A percentile compares a stretch with the other conserved stretches of the same genome.
phyloP scores from a whole-genome alignment of 495 filamentous ascomycete species.

The Usnea hakonensis region DNA sequence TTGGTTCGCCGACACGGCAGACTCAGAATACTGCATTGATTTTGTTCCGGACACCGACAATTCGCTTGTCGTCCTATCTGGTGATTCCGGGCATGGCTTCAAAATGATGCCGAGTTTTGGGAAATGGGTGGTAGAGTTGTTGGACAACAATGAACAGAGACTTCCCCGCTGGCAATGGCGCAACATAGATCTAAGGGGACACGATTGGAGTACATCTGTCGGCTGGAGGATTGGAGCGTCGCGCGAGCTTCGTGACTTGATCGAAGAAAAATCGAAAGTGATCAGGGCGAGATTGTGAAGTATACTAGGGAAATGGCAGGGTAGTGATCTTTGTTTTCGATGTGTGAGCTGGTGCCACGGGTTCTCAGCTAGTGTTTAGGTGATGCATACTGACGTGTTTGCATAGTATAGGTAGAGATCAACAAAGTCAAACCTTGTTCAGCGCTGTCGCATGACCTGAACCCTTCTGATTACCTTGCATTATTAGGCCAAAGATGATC shows the following conservation, averaged over 20 bases:
- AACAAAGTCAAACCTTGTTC: too few relatives aligned
- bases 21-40: slow-evolving; percentile 50
- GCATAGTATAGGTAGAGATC: too few relatives aligned
- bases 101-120: slow-evolving; percentile 52
- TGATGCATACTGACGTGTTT: too few relatives aligned
- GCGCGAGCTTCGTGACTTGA: slow-evolving; percentile 8
- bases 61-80: slow-evolving; percentile 39
- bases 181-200: slow-evolving; percentile 6
- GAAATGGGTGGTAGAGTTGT: slow-evolving; percentile 29
- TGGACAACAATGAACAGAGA: slow-evolving; percentile 29
- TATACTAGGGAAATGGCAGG: too few relatives aligned
- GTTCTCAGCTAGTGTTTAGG: too few relatives aligned
- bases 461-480: too few relatives aligned
- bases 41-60: slow-evolving; percentile 39
- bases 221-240: slow-evolving; percentile 15
- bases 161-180: slow-evolving; percentile 39
- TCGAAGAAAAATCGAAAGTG: slow-evolving; percentile 2
- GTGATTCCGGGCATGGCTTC: slow-evolving; percentile 48
- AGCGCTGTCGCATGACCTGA: too few relatives aligned
- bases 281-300: background rate
- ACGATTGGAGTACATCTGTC: slow-evolving; percentile 15
- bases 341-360: too few relatives aligned
- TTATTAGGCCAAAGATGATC: too few relatives aligned
- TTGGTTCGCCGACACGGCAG: slow-evolving; percentile 50
- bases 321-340: too few relatives aligned